Conservation (phyloP, 768 basidiomycete genomes). For the Hericium rajendrae region DNA sequence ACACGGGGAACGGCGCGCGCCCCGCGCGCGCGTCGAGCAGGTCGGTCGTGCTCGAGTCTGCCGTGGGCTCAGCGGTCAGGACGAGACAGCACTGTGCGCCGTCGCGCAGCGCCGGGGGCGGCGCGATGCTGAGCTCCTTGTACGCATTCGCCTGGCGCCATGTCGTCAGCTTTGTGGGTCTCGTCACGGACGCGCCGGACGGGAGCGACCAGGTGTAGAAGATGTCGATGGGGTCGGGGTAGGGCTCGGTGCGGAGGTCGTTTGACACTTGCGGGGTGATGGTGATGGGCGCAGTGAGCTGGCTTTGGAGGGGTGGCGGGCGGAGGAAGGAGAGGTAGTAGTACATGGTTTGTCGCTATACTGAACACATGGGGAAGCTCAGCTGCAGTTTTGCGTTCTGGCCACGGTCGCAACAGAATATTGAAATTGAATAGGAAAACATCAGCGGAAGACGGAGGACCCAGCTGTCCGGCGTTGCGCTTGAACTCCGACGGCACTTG, state of each 20-base stretch:
- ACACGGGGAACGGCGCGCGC: slow-evolving; percentile 43
- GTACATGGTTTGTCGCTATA: slow-evolving; percentile 43
- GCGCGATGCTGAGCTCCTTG: slow-evolving; percentile 60
- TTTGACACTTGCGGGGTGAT: slow-evolving; percentile 85
- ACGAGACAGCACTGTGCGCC: slow-evolving; percentile 53
- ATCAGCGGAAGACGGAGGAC: too few species aligned
- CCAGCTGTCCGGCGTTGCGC: too few species aligned
- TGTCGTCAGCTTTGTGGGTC: slow-evolving; percentile 58
- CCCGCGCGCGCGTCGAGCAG: slow-evolving; percentile 37
- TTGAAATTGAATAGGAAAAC: too few species aligned
- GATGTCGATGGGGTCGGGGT: slow-evolving; percentile 45
- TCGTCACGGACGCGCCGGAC: slow-evolving; percentile 22
- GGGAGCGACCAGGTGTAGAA: slow-evolving; percentile 53
- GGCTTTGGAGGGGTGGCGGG: slow-evolving; percentile 58
- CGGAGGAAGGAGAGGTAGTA: slow-evolving; percentile 86
- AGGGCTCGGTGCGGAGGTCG: slow-evolving; percentile 77
- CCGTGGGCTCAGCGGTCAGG: slow-evolving; percentile 32
- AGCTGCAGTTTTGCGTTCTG: too few species aligned
- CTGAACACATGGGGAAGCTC: too few species aligned
- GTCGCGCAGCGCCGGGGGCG: slow-evolving; percentile 21
- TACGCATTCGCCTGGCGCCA: slow-evolving; percentile 64
- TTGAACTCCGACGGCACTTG: too few species aligned
- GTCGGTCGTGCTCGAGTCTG: slow-evolving; percentile 26
- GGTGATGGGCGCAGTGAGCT: slow-evolving; percentile 32
- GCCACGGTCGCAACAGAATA: too few species aligned